phyloP scores from a whole-genome alignment of 1,284 basidiomycete species.

The Lentinula novae-zelandiae region DNA sequence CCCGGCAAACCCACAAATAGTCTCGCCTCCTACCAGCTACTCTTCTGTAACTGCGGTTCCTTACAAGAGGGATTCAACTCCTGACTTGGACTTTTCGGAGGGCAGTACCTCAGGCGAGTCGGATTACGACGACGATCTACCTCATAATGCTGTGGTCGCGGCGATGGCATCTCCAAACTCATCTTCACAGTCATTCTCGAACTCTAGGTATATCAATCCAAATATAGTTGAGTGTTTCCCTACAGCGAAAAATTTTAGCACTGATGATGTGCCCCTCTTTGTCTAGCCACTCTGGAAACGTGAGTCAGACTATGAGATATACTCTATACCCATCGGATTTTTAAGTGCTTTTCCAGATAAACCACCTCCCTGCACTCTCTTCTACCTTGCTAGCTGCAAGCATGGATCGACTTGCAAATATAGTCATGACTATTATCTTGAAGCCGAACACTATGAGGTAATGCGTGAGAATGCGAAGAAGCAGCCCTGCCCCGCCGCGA shows the following conservation, averaged over 20 bases:
- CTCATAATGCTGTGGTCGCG: conserved; percentile 21
- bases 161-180: conserved; percentile 28
- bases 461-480: conserved; percentile 53
- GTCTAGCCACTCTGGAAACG: conserved; percentile 53
- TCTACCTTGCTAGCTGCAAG: conserved; percentile 55
- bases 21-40: neutral
- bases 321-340: conserved; percentile 12
- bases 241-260: conserved; percentile 13
- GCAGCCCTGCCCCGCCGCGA: conserved; percentile 53
- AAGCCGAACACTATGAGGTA: conserved; percentile 45
- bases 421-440: conserved; percentile 53
- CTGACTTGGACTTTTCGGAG: conserved; percentile 32
- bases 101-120: conserved; percentile 23
- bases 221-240: conserved; percentile 41
- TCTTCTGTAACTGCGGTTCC: conserved; percentile 5
- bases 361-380: conserved; percentile 60
- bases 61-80: conserved; percentile 28
- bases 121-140: conserved; percentile 9
- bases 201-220: conserved; percentile 39
- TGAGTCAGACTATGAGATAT: conserved; percentile 19
- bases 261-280: conserved; percentile 14
- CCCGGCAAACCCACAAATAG: neutral
- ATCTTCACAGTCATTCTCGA: neutral
- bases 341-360: conserved; percentile 35
- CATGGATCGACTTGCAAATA: conserved; percentile 53